Conservation (phyloP, 495 filamentous ascomycete genomes). For the Tuber brumale region DNA sequence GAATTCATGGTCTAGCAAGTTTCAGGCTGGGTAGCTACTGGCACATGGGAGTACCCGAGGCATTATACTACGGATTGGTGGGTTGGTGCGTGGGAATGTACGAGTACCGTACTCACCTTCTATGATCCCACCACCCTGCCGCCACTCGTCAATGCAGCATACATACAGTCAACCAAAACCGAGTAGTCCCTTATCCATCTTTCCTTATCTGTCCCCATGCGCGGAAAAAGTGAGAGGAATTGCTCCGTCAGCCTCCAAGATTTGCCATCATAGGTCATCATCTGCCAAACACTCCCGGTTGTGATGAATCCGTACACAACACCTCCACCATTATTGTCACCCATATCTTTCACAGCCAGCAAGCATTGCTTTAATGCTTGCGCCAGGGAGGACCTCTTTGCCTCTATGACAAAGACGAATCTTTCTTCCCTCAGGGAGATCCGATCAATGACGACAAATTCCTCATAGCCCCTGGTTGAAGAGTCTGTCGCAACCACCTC, state of each 20-base stretch:
- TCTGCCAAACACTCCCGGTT: slow-evolving; percentile 17
- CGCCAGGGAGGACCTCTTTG: slow-evolving; percentile 19
- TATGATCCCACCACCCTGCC: background rate
- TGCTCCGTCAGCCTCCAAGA: slow-evolving; percentile 10
- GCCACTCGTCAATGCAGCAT: slow-evolving; percentile 18
- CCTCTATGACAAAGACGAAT: slow-evolving; percentile 16
- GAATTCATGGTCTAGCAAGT: background rate
- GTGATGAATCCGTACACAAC: slow-evolving; percentile 22
- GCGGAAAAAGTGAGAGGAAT: slow-evolving; percentile 4
- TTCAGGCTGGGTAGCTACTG: background rate
- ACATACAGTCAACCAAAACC: slow-evolving; percentile 13
- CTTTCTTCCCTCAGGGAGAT: slow-evolving; percentile 14
- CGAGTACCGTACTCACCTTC: background rate
- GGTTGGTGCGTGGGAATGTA: background rate
- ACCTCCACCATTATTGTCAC: slow-evolving; percentile 17
- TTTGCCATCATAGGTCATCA: slow-evolving; percentile 18
- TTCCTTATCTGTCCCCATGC: slow-evolving; percentile 13
- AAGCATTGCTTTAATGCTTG: slow-evolving; percentile 21
- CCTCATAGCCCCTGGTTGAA: slow-evolving; percentile 9
- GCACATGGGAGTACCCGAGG: too few species aligned
- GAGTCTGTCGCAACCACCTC: slow-evolving; percentile 13
- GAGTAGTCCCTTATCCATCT: slow-evolving; percentile 20
- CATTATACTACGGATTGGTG: too few species aligned
- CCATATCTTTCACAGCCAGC: slow-evolving; percentile 17
- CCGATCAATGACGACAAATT: slow-evolving; percentile 14